Percentiles rank a stretch among this genome's conserved stretches.
Conservation (phyloP, 352 stramenopile species). For the Plasmopara viticola region DNA sequence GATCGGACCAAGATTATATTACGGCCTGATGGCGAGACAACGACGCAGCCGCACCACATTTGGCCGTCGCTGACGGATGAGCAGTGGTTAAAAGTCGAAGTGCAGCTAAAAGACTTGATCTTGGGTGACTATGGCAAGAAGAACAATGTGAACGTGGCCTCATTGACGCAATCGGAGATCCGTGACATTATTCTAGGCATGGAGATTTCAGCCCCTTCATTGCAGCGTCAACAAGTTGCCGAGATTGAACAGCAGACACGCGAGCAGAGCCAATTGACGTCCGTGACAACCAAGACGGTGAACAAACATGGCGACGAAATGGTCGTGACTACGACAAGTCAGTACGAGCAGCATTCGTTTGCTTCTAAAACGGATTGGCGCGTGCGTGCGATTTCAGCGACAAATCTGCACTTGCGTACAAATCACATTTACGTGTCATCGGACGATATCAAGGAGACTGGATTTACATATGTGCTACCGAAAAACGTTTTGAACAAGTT, state of each 20-base stretch:
- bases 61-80: slow-evolving; percentile 99
- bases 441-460: slow-evolving; percentile 96
- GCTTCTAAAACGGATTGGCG: slow-evolving; percentile 99
- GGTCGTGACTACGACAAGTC: slow-evolving; percentile 98
- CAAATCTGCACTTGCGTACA: slow-evolving; percentile 97
- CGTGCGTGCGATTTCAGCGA: slow-evolving; percentile 97
- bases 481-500: slow-evolving; percentile 99
- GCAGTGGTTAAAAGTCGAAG: slow-evolving; percentile 99
- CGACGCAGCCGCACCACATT: slow-evolving; percentile 98
- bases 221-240: slow-evolving; percentile 99
- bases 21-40: slow-evolving; percentile 96
- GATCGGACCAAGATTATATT: slow-evolving; percentile 96
- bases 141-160: slow-evolving; percentile 99
- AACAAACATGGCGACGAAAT: slow-evolving; percentile 99
- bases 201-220: slow-evolving; percentile 98
- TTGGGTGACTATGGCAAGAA: slow-evolving; percentile 99
- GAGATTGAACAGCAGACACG: slow-evolving; percentile 99
- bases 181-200: slow-evolving; percentile 99
- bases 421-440: slow-evolving; percentile 99
- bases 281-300: slow-evolving; percentile 98
- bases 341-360: slow-evolving; percentile 99
- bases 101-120: slow-evolving; percentile 99
- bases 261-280: slow-evolving; percentile 97
- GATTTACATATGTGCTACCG: slow-evolving; percentile 98
- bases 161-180: slow-evolving; percentile 99